Percentiles rank a stretch among this genome's conserved stretches.
These are phyloP conservation scores for Cordyceps pruinosa DNA, from an alignment of 2,329 filamentous ascomycete species.

Conservation along the genomic window DNA sequence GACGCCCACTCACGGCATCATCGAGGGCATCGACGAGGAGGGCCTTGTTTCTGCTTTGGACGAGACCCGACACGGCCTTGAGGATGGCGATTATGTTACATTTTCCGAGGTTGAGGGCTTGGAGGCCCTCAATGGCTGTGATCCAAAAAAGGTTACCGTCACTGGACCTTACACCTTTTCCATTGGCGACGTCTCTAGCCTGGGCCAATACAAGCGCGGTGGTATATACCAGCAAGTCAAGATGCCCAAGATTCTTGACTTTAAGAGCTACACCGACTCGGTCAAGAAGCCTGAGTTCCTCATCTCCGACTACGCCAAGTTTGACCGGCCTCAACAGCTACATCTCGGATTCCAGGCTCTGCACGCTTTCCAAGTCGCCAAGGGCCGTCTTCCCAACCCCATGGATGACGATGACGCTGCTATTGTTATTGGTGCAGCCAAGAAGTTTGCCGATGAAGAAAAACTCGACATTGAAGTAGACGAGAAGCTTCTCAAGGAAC, in stretches of 20 bases:
- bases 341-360: conserved; percentile 90
- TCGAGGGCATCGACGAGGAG: conserved; percentile 82
- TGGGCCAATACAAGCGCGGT: conserved; percentile 81
- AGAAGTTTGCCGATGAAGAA: conserved; percentile 65
- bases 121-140: conserved; percentile 75
- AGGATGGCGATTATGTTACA: conserved; percentile 94
- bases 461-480: conserved; percentile 66
- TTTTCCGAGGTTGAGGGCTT: conserved; percentile 92
- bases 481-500: conserved; percentile 85
- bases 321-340: conserved; percentile 86
- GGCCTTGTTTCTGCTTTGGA: conserved; percentile 89
- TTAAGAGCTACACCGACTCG: conserved; percentile 71
- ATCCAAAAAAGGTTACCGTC: conserved; percentile 84
- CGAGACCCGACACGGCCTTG: conserved; percentile 87
- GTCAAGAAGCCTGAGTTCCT: conserved; percentile 83
- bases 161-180: conserved; percentile 97
- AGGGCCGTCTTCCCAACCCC: conserved; percentile 71
- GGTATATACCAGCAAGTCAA: conserved; percentile 95
- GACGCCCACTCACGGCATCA: conserved; percentile 76
- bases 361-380: conserved; percentile 71
- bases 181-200: conserved; percentile 82
- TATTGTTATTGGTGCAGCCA: conserved; percentile 68
- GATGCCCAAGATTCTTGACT: conserved; percentile 91
- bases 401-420: conserved; percentile 79
- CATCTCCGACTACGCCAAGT: conserved; percentile 95